Evolutionary conservation across 1,139 yeast species (phyloP).

Genomic region (Nakaseomyces kungkrabaensis): DNA sequence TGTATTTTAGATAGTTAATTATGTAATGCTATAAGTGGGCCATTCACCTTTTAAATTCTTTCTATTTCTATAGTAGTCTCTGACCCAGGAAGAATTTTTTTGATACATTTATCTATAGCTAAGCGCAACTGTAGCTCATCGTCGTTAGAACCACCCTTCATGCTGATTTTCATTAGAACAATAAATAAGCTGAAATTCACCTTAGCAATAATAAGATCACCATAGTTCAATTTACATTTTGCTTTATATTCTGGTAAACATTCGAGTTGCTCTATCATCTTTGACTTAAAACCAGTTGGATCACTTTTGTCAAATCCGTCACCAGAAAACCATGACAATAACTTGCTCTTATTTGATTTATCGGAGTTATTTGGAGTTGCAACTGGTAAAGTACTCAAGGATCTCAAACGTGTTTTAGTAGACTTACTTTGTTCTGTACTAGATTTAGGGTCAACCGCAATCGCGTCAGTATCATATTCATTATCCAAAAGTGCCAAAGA

Average conservation of each 20-base stretch:
- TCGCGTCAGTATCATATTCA: conserved; percentile 3
- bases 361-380: conserved; percentile 11
- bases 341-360: conserved; percentile 39
- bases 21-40: no score
- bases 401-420: conserved; percentile 5
- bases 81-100: conserved; percentile 27
- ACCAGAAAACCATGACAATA: background rate
- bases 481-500: conserved; percentile 15
- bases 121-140: conserved; percentile 51
- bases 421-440: background rate
- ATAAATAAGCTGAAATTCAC: conserved; percentile 52
- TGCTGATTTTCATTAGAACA: conserved; percentile 43
- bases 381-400: conserved; percentile 9
- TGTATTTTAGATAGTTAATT: no score
- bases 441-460: conserved; percentile 3
- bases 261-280: conserved; percentile 36
- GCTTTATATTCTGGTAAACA: conserved; percentile 42
- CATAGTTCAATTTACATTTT: conserved; percentile 34
- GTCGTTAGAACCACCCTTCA: conserved; percentile 63
- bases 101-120: conserved; percentile 43
- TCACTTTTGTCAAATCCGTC: conserved; percentile 13
- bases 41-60: conserved; percentile 9
- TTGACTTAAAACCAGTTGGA: conserved; percentile 33
- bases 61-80: conserved; percentile 59
- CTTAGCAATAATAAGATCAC: conserved; percentile 46